Conservation (phyloP, 2,329 filamentous ascomycete species). For the Colletotrichum melonis region DNA sequence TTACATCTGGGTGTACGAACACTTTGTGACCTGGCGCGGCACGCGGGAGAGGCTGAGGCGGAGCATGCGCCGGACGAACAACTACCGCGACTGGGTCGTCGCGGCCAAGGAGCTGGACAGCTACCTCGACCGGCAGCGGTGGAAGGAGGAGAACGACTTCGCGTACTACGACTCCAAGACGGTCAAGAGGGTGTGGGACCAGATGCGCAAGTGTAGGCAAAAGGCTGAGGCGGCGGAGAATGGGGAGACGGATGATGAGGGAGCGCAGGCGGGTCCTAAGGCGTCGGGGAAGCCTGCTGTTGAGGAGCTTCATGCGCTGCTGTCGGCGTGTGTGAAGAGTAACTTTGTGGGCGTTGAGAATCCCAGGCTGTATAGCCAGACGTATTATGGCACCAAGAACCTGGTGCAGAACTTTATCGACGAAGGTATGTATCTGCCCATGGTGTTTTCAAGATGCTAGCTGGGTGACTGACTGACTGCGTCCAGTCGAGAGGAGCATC, state of each 20-base stretch:
- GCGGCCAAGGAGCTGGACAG: slow-evolving; percentile 83
- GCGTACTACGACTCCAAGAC: slow-evolving; percentile 92
- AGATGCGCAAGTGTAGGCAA: slow-evolving; percentile 75
- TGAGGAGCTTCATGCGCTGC: slow-evolving; percentile 80
- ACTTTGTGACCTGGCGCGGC: slow-evolving; percentile 90
- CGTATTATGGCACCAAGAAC: slow-evolving; percentile 97
- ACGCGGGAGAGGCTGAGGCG: slow-evolving; percentile 77
- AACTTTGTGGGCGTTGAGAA: slow-evolving; percentile 98
- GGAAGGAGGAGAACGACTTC: slow-evolving; percentile 83
- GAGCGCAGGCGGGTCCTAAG: slow-evolving; percentile 39
- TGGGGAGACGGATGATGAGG: slow-evolving; percentile 48
- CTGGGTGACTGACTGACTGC: slow-evolving; percentile 30
- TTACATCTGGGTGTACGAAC: slow-evolving; percentile 94
- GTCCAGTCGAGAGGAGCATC: slow-evolving; percentile 71
- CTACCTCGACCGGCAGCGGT: slow-evolving; percentile 82
- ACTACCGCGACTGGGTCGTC: slow-evolving; percentile 85
- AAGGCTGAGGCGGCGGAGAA: slow-evolving; percentile 64
- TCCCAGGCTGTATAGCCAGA: slow-evolving; percentile 93
- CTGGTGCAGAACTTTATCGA: slow-evolving; percentile 91
- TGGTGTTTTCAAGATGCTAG: neutral
- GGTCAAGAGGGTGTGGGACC: slow-evolving; percentile 79
- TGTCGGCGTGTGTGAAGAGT: slow-evolving; percentile 95
- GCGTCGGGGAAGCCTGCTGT: slow-evolving; percentile 62
- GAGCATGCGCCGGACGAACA: slow-evolving; percentile 76
- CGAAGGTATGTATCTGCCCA: slow-evolving; percentile 66